Percentiles rank a stretch among this genome's conserved stretches.
These are phyloP conservation scores for Boletus coccyginus DNA, from an alignment of 768 basidiomycete species.

Conservation along the genomic window DNA sequence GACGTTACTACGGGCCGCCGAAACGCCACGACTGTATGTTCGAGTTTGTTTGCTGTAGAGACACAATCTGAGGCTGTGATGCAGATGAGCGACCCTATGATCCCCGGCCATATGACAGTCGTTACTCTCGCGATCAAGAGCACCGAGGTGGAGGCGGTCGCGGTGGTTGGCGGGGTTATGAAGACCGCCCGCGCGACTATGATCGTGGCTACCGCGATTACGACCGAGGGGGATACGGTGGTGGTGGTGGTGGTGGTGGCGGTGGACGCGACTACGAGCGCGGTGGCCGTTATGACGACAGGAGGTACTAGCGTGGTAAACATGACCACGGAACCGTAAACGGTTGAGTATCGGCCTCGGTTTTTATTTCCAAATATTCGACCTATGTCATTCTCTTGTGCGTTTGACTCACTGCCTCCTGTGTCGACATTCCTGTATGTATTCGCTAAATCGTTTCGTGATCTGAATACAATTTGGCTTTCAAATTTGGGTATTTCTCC, in stretches of 20 bases:
- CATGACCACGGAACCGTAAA: background rate
- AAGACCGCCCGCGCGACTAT: constrained; percentile 29
- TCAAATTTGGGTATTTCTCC: too few species aligned
- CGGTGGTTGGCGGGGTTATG: constrained; percentile 36
- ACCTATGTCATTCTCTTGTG: background rate
- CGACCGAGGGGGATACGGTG: constrained; percentile 33
- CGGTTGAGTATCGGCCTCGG: constrained; percentile 1
- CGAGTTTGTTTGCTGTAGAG: background rate
- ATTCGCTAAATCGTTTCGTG: too few species aligned
- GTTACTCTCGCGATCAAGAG: constrained; percentile 70
- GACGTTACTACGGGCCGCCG: constrained; percentile 91
- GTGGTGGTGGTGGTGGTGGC: constrained; percentile 9
- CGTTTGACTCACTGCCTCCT: background rate
- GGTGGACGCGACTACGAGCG: too few species aligned
- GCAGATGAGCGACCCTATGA: constrained; percentile 86
- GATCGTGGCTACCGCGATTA: constrained; percentile 42
- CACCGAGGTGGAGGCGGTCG: constrained; percentile 41
- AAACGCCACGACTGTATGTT: constrained; percentile 67
- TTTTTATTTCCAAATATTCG: constrained; percentile 2
- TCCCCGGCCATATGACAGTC: constrained; percentile 87
- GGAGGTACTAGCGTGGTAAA: too few species aligned
- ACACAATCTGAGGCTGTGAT: background rate
- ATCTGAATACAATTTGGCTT: too few species aligned
- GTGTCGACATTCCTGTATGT: too few species aligned
- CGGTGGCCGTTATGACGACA: too few species aligned